A percentile compares a stretch with the other conserved stretches of the same genome.
Evolutionary conservation across 345 rosid species (phyloP).

Genomic region (Ceriops tagal): DNA sequence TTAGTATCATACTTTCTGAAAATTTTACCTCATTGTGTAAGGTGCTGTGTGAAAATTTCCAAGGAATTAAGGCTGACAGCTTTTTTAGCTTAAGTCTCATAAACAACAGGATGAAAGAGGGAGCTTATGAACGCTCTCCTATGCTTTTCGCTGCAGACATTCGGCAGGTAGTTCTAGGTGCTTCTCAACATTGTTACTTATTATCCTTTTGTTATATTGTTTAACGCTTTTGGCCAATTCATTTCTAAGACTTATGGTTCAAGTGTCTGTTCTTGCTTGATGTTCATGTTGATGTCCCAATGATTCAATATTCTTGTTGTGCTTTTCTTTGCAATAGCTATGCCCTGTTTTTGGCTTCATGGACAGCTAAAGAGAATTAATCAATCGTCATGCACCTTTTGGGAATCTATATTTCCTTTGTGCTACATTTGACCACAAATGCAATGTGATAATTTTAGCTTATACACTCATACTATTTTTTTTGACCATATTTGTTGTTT

Average conservation of each 20-base stretch:
- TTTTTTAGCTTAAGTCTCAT: conserved; percentile 48
- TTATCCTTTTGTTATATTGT: neutral
- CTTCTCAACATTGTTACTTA: conserved; percentile 7
- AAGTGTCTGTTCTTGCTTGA: conserved; percentile 7
- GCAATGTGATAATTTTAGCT: neutral
- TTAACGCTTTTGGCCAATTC: neutral
- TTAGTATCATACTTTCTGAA: conserved; percentile 58
- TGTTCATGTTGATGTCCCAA: neutral
- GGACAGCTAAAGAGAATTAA: neutral
- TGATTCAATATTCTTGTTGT: no score
- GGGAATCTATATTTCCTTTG: neutral
- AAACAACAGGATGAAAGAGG: conserved; percentile 72
- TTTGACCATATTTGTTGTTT: neutral
- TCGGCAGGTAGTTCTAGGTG: conserved; percentile 48
- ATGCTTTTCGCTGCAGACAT: conserved; percentile 57
- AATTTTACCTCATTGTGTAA: conserved; percentile 69
- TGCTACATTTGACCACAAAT: neutral
- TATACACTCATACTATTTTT: neutral
- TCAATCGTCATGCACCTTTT: neutral
- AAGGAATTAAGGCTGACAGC: conserved; percentile 55
- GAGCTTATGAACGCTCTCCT: conserved; percentile 67
- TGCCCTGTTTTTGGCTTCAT: neutral
- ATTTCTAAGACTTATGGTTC: neutral
- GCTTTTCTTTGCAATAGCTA: neutral
- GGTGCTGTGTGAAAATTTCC: conserved; percentile 64